These are phyloP conservation scores for Trichosporon sp. DNA, from an alignment of 1,284 basidiomycete species.

Conservation along the genomic window DNA sequence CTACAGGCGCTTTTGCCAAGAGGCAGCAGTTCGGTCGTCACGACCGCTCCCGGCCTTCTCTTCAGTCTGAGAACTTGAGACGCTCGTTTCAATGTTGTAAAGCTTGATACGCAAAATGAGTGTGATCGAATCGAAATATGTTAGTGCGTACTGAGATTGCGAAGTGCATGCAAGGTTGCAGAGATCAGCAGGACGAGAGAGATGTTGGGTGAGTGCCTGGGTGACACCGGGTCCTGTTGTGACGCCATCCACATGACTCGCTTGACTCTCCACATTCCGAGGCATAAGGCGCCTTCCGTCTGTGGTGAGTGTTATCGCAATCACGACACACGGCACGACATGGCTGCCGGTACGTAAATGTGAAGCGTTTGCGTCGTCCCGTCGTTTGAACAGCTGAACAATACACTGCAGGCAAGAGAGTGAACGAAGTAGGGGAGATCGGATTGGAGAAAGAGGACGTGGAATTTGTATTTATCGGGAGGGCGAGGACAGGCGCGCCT, in stretches of 20 bases:
- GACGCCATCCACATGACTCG: constrained; percentile 2
- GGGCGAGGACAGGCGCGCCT: no score
- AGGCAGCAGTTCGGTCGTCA: no score
- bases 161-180: neutral
- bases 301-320: neutral
- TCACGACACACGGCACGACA: neutral
- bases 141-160: neutral
- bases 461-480: neutral
- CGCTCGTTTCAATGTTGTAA: no score
- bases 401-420: neutral
- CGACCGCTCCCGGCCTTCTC: no score
- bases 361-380: no score
- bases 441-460: neutral
- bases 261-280: neutral
- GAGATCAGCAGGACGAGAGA: neutral
- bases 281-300: neutral
- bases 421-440: neutral
- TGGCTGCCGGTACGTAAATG: no score
- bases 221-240: neutral
- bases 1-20: no score
- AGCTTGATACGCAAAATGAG: no score
- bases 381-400: neutral
- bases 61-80: no score
- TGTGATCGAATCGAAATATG: neutral
- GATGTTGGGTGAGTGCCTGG: neutral